Percentiles rank a stretch among this genome's conserved stretches.
phyloP scores from a whole-genome alignment of 345 rosid genomes.

The Salix caprea region DNA sequence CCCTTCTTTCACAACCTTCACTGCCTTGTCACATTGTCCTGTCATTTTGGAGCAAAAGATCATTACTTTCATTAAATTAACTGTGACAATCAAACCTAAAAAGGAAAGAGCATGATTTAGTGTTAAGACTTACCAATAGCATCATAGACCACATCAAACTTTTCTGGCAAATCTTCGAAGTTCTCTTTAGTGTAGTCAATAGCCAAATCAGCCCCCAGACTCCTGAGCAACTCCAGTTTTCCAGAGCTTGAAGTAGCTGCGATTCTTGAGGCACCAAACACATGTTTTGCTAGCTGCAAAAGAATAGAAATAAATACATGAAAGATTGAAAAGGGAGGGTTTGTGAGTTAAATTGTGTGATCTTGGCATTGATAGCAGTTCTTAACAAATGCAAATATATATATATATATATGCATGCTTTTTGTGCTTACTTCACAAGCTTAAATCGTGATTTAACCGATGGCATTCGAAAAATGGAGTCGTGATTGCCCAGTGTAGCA shows the following conservation, averaged over 20 bases:
- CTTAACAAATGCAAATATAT: no score
- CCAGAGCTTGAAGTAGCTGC: slow-evolving; percentile 84
- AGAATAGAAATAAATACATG: slow-evolving; percentile 4
- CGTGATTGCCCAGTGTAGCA: not conserved
- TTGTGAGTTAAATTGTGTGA: no score
- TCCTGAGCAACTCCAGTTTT: slow-evolving; percentile 64
- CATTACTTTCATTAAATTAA: not conserved
- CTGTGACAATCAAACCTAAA: no score
- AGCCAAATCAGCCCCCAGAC: slow-evolving; percentile 82
- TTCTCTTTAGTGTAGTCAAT: slow-evolving; percentile 88
- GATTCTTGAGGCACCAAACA: slow-evolving; percentile 76
- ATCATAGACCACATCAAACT: slow-evolving; percentile 75
- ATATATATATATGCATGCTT: not conserved
- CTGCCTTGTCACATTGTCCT: slow-evolving; percentile 94
- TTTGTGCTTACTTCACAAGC: not conserved
- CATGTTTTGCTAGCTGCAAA: slow-evolving; percentile 80
- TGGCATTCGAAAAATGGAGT: not conserved
- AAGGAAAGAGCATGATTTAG: no score
- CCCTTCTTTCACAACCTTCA: slow-evolving; percentile 77
- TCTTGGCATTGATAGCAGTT: no score
- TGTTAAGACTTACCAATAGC: slow-evolving; percentile 59
- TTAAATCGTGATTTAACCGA: not conserved
- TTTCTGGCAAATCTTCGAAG: slow-evolving; percentile 73
- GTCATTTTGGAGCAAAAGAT: slow-evolving; percentile 5
- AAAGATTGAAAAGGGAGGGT: not conserved